A percentile compares a stretch with the other conserved stretches of the same genome.
Evolutionary conservation across 495 filamentous ascomycete genomes (phyloP).

Genomic region (Aspergillus sclerotiicarbonarius): DNA sequence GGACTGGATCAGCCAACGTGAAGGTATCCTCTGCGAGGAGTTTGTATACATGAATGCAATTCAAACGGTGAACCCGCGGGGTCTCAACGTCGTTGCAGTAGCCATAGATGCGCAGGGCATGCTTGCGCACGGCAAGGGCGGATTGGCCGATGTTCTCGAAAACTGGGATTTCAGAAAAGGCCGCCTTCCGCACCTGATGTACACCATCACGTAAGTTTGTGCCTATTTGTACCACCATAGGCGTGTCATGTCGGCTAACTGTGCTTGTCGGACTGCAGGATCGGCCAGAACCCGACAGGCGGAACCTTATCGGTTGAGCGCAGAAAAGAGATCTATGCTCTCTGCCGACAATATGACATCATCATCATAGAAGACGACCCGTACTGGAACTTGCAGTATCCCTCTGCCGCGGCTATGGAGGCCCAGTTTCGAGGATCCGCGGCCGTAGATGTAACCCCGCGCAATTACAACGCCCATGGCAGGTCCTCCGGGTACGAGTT

Average conservation of each 20-base stretch:
- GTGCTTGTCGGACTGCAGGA: conserved; percentile 41
- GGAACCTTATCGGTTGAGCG: conserved; percentile 67
- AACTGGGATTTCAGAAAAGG: conserved; percentile 77
- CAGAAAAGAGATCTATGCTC: conserved; percentile 71
- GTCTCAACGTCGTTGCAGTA: conserved; percentile 68
- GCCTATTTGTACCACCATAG: background rate
- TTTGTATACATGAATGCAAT: conserved; percentile 77
- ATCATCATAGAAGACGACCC: conserved; percentile 94
- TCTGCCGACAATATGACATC: conserved; percentile 83
- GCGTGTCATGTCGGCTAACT: conserved; percentile 8
- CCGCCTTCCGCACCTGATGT: conserved; percentile 78
- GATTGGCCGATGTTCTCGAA: conserved; percentile 71
- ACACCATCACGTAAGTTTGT: conserved; percentile 77
- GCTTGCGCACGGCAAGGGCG: conserved; percentile 61
- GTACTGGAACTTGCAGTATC: conserved; percentile 94
- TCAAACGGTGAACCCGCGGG: conserved; percentile 62
- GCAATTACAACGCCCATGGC: conserved; percentile 44
- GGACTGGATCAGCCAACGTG: conserved; percentile 62
- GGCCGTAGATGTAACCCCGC: conserved; percentile 1
- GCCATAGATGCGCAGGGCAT: conserved; percentile 78
- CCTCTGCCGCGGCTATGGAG: conserved; percentile 53
- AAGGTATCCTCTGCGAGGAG: conserved; percentile 72
- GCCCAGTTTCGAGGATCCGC: conserved; percentile 33
- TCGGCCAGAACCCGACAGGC: conserved; percentile 90
- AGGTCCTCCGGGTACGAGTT: conserved; percentile 72